Evolutionary conservation across 83 land plant species (phyloP).

Genomic region (Diphasiastrum complanatum): DNA sequence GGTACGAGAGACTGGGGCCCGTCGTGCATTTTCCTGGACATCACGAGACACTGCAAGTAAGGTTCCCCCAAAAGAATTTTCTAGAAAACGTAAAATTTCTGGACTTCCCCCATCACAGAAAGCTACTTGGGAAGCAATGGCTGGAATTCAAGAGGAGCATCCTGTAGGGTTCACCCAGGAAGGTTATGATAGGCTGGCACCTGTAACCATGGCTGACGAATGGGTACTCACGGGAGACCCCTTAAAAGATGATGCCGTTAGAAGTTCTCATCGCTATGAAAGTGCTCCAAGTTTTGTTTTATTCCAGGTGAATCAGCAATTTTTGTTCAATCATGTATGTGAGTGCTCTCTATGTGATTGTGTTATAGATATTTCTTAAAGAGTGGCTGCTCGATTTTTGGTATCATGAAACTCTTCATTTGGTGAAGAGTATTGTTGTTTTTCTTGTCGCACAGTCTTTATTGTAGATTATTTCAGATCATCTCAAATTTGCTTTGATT

Average conservation of each 20-base stretch:
- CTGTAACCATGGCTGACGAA: conserved; percentile 73
- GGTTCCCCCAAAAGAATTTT: conserved; percentile 52
- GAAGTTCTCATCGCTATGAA: conserved; percentile 80
- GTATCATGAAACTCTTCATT: too few species aligned
- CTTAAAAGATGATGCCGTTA: conserved; percentile 71
- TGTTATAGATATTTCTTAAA: too few species aligned
- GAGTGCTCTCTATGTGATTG: not conserved
- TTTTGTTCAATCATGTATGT: not conserved
- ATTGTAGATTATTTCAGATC: too few species aligned
- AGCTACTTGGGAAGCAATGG: conserved; percentile 83
- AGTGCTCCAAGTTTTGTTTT: conserved; percentile 89
- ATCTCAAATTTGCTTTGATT: too few species aligned
- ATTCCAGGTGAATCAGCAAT: conserved; percentile 58
- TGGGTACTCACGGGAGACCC: conserved; percentile 89
- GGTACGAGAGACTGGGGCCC: conserved; percentile 58
- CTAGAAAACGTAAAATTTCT: conserved; percentile 73
- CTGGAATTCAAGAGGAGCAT: conserved; percentile 82
- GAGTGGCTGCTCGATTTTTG: too few species aligned
- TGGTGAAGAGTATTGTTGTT: too few species aligned
- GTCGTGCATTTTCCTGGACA: conserved; percentile 80
- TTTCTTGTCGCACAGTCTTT: too few species aligned
- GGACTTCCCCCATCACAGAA: conserved; percentile 68
- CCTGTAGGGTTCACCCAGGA: conserved; percentile 37
- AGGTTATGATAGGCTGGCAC: conserved; percentile 72
- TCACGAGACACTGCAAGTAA: conserved; percentile 67